Conservation (phyloP, 2,329 filamentous ascomycete species). For the Colletotrichum higginsianum region DNA sequence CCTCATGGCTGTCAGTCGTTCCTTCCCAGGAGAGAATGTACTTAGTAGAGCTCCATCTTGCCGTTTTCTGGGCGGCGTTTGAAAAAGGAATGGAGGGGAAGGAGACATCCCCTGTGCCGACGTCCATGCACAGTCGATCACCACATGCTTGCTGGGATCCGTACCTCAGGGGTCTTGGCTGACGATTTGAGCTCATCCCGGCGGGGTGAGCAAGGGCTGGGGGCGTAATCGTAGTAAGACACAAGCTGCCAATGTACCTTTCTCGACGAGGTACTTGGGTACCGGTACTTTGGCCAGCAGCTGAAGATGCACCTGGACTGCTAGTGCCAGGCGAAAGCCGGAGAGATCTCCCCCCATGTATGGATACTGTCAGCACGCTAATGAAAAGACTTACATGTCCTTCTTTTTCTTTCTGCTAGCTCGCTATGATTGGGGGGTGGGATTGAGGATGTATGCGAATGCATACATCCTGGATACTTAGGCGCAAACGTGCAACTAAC, state of each 20-base stretch:
- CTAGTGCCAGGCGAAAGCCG: constrained; percentile 27
- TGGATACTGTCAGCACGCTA: constrained; percentile 1
- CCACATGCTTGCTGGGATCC: constrained; percentile 40
- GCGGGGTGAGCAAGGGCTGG: neutral
- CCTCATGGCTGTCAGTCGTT: neutral
- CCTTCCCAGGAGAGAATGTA: neutral
- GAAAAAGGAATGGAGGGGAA: constrained; percentile 4
- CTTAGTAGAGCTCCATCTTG: constrained; percentile 1
- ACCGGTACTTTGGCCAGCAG: neutral
- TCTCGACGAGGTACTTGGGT: neutral
- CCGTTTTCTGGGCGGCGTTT: constrained; percentile 29
- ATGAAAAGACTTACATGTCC: neutral
- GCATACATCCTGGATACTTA: neutral
- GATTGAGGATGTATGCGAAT: neutral
- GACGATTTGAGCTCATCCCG: constrained; percentile 6
- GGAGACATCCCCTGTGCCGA: constrained; percentile 16
- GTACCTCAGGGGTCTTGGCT: constrained; percentile 27
- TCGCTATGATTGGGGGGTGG: constrained; percentile 6
- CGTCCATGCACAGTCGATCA: constrained; percentile 40
- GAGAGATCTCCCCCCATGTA: constrained; percentile 2
- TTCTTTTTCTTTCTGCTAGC: neutral
- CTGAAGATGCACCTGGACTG: neutral
- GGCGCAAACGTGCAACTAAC: too few relatives aligned
- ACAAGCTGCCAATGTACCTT: neutral
- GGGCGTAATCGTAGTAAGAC: neutral